phyloP scores from a whole-genome alignment of 768 basidiomycete species.

The Mycena pura region DNA sequence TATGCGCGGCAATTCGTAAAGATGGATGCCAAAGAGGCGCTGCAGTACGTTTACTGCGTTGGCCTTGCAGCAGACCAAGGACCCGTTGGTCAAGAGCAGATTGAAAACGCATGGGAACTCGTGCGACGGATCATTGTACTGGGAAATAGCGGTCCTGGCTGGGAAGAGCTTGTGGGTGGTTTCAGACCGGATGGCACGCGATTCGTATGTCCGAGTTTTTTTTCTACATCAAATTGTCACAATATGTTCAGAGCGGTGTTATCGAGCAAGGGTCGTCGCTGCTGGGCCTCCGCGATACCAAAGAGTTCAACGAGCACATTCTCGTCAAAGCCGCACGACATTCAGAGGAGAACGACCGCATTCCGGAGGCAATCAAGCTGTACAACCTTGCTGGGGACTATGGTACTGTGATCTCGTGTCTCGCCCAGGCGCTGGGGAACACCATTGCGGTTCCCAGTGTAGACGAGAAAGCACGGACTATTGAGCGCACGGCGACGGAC shows the following conservation, averaged over 20 bases:
- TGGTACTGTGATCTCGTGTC: slow-evolving; percentile 83
- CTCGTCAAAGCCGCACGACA: slow-evolving; percentile 83
- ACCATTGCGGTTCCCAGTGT: slow-evolving; percentile 70
- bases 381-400: slow-evolving; percentile 96
- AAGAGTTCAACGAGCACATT: slow-evolving; percentile 81
- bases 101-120: slow-evolving; percentile 82
- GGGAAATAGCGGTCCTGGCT: slow-evolving; percentile 78
- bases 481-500: slow-evolving; percentile 79
- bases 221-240: not conserved
- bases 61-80: slow-evolving; percentile 77
- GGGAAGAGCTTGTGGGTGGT: slow-evolving; percentile 95
- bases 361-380: slow-evolving; percentile 91
- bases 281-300: slow-evolving; percentile 69
- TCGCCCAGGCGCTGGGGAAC: slow-evolving; percentile 87
- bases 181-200: slow-evolving; percentile 88
- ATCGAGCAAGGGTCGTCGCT: slow-evolving; percentile 85
- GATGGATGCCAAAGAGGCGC: slow-evolving; percentile 90
- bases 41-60: slow-evolving; percentile 94
- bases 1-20: slow-evolving; percentile 93
- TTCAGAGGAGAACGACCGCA: slow-evolving; percentile 83
- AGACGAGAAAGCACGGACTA: slow-evolving; percentile 66
- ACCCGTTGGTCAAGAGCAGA: slow-evolving; percentile 82
- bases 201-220: slow-evolving; percentile 64
- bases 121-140: slow-evolving; percentile 79
- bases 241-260: slow-evolving; percentile 68